phyloP scores from a whole-genome alignment of 108 stramenopile genomes.

The Mediolabrus comicus region DNA sequence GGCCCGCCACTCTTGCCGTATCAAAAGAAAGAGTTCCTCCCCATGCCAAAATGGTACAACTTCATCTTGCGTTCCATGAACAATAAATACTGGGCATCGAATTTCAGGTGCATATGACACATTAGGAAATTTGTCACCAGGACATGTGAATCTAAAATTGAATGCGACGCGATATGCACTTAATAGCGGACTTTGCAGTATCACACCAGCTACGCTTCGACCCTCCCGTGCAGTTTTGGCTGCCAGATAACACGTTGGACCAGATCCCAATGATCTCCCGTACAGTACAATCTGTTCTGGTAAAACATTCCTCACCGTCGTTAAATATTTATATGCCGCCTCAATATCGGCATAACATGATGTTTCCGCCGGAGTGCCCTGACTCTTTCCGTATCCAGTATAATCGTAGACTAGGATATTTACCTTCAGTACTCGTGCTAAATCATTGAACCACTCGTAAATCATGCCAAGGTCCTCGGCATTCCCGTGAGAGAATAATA shows the following conservation, averaged over 20 bases:
- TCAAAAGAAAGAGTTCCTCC: constrained; percentile 87
- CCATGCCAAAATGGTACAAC: constrained; percentile 96
- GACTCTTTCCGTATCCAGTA: constrained; percentile 88
- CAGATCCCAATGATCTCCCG: constrained; percentile 86
- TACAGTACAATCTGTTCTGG: constrained; percentile 92
- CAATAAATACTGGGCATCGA: constrained; percentile 89
- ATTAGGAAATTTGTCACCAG: constrained; percentile 93
- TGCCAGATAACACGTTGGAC: constrained; percentile 94
- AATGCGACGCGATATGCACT: constrained; percentile 90
- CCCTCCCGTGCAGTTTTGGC: constrained; percentile 79
- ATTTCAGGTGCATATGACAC: constrained; percentile 83
- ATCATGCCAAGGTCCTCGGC: constrained; percentile 94
- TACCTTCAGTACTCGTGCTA: constrained; percentile 83
- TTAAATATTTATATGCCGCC: constrained; percentile 89
- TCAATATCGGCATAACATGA: constrained; percentile 92
- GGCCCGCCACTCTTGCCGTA: constrained; percentile 83
- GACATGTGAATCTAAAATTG: constrained; percentile 87
- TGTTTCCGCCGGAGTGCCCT: constrained; percentile 71
- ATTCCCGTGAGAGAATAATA: constrained; percentile 93
- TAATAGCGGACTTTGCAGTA: constrained; percentile 80
- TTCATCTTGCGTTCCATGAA: constrained; percentile 94
- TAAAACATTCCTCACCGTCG: constrained; percentile 65
- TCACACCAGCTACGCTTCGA: constrained; percentile 80
- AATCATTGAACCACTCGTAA: constrained; percentile 92
- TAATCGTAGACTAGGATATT: constrained; percentile 98